Evolutionary conservation across 768 basidiomycete genomes (phyloP), one percentile per base, ranked within the genome.

Genomic region (Auricularia heimuer): DNA sequence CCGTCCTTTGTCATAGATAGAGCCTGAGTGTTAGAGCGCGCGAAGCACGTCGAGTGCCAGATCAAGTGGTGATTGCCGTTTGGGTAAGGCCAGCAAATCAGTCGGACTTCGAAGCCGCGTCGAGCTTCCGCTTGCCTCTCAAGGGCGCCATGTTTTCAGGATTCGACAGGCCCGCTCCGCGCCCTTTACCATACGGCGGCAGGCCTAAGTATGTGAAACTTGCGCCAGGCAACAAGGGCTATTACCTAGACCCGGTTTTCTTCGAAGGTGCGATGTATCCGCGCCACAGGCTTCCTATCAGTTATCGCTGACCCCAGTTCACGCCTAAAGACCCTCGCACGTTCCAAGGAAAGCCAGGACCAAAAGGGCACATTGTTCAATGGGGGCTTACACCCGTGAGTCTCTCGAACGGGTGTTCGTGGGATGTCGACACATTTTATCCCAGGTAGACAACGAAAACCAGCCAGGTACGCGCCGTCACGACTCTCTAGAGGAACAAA

Each of bases 301-400:
- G 44, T 18, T 10, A 45, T 45, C 18, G 18, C 44, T 51, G 47
- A 42, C 16, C 36, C 56, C 36, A n/a, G 54, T 6, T 4, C 2
- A 21, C 44, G 8, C 16, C 12, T 16, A 34, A 51, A 75, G 72
- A 73, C 65, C 73, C 73, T 14, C 61, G 65, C 21, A 69, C 61
- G 3, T 69, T 65, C 63, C 62, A 51, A 29, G 69, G 71, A 8
- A 67, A 69, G 45, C 67, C 69, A n/a, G 73, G 73, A 8, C 70
- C 69, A 34, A 64, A 69, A 35, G 74, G 74, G 12, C 68, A 75
- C 64, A 68, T 73, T 35, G 73, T 73, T 62, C 67, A 72, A n/a
- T 75, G 74, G 74, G 74, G 73, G 2, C 45, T 75, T 14, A 72
- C 70, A 68, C 69, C 68, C 4, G 71, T 72, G 44, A 4, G 69